Evolutionary conservation across 768 basidiomycete species (phyloP), one percentile per base, ranked within the genome.

Genomic region (Lanmaoa pseudosensibilis): DNA sequence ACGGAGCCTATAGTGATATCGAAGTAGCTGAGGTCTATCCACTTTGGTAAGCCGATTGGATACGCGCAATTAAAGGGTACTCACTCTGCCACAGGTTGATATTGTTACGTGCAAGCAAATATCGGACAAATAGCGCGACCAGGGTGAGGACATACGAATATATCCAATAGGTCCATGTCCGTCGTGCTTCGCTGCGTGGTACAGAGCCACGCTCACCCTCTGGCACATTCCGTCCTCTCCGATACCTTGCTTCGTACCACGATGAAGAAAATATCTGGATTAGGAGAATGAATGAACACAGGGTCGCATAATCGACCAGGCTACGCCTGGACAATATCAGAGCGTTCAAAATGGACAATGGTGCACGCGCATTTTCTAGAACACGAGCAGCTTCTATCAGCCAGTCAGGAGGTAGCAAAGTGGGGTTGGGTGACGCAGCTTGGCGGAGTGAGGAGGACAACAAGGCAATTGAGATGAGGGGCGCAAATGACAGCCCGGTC

Each of bases 401-500:
- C 95, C 95, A 96, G 54, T 75, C 76, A 44, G 77, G 62, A 13
- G 87, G 86, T 6, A 86, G 74, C 4, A 76, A 74, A 50, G 62
- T 58, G 49, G 67, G 48, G 59, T 54, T 45, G 52, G 68, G 58
- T 32, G 63, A 70, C 54, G 63, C 64, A 59, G 70, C 64, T 65
- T 68, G 67, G 73, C 62, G 73, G 27, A 81, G 75, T 23, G 80
- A 81, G 44, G 81, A 79, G 62, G 79, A 79, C 57, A 92, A 74
- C 50, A 94, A 69, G 0, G 87, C 84, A 11, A 85, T 78, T 9
- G 91, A 81, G 51, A 96, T 84, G 32, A 96, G 76, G 3, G 94
- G 92, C 13, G 87, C 89, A 33, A 94, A 79, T n/a, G 94, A 79
- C 13, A 96, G 75, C 3, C 89, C 93, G 41, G 88, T 93, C 55